Base-by-base conservation (phyloP, 176 grass and related monocot species). In the Otatea glauca region DNA sequence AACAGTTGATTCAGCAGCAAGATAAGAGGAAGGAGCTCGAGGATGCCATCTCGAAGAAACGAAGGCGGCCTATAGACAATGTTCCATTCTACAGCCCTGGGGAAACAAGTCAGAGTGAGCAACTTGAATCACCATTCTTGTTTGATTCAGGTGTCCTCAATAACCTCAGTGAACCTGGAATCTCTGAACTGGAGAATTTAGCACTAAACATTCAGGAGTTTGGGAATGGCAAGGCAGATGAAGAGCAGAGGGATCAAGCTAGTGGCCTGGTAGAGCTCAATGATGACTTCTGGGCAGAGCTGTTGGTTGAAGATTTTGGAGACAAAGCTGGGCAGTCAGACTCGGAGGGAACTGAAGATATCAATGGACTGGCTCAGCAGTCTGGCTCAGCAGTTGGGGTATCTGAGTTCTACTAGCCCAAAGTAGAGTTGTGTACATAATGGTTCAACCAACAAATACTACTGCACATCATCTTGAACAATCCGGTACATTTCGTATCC, bases 11-110 rank as follows among this genome's bases (percentile, higher is more conserved):
- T 34, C 88, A 97, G 68, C 86, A 92, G 78, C 89, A 93, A 75
- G 90, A 92, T 39, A 92, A 86, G 89, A 97, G 87, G 45, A 97
- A 92, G 73, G 87, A 93, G 72, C 85, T 94, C 9, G 92, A 94
- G 65, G 92, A 93, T 84, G 91, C 84, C 41, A 89, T 94, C 68
- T 94, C 95, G 0, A 94, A 94, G 92, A 97, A 97, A 88, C 76
- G 95, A 84, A 91, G 89, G 37, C 77, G 91, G 4, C 80, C 91
- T 41, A 93, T 97, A 78, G 93, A 89, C 48, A 79, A 74, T 37
- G 8, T 50, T 54, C 76, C 91, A 24, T 93, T 88, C 51, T 90
- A 72, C 58, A 63, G 7, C 41, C 44, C 68, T 48, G 86, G 32
- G 29, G 73, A 74, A 83, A 54, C 71, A 17, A 88, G 18, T 61